A percentile compares a stretch with the other conserved stretches of the same genome.
phyloP scores from a whole-genome alignment of 768 basidiomycete species.

The Megacollybia marginata region DNA sequence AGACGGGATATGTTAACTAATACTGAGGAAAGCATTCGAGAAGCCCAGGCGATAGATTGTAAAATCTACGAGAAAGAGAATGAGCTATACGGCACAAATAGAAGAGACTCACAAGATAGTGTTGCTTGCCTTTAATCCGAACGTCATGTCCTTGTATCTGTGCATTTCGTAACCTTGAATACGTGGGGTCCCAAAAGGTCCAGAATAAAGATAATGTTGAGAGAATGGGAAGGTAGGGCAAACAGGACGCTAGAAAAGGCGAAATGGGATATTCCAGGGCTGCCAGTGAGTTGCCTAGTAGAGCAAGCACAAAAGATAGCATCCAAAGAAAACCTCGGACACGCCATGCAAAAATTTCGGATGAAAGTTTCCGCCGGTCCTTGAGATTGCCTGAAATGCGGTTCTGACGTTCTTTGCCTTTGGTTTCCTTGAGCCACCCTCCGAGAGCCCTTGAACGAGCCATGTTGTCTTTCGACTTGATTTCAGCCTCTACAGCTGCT shows the following conservation, averaged over 20 bases:
- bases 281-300: not conserved
- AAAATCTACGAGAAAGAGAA: constrained; percentile 13
- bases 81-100: not conserved
- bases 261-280: not conserved
- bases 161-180: constrained; percentile 49
- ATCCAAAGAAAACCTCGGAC: constrained; percentile 65
- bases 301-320: constrained; percentile 17
- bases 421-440: constrained; percentile 58
- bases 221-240: constrained; percentile 42
- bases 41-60: constrained; percentile 54
- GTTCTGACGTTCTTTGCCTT: constrained; percentile 53
- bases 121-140: constrained; percentile 53
- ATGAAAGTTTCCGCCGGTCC: constrained; percentile 35
- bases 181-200: constrained; percentile 85
- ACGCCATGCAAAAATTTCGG: constrained; percentile 60
- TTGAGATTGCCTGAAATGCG: constrained; percentile 32
- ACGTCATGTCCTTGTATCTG: constrained; percentile 67
- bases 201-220: constrained; percentile 60
- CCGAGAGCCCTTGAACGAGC: constrained; percentile 74
- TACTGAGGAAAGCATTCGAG: constrained; percentile 42
- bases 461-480: constrained; percentile 72
- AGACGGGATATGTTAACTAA: constrained; percentile 19
- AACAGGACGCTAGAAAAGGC: constrained; percentile 9
- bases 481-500: constrained; percentile 76
- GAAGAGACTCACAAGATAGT: constrained; percentile 48